Conservation (phyloP, 2,329 filamentous ascomycete species). For the Colletotrichum abscissum region DNA sequence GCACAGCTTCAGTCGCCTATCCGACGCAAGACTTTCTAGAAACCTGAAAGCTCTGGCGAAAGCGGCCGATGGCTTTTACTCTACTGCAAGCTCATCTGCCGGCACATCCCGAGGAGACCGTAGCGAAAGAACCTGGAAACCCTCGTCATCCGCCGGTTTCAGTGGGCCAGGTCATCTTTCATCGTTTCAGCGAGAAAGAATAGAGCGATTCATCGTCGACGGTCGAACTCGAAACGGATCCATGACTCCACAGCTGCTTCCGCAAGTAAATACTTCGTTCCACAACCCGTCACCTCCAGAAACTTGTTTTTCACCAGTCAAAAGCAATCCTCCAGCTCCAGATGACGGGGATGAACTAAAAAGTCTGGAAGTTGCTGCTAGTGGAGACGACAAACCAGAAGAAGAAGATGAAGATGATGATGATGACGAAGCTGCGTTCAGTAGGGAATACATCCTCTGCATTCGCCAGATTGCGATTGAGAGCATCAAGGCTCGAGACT, state of each 20-base stretch:
- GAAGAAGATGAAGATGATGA: background rate
- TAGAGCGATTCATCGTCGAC: conserved; percentile 33
- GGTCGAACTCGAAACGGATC: background rate
- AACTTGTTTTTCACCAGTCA: background rate
- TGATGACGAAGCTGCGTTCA: background rate
- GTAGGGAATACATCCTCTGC: conserved; percentile 30
- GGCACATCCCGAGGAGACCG: conserved; percentile 31
- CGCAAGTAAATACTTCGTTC: background rate
- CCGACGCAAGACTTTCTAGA: conserved; percentile 29
- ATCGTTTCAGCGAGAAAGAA: conserved; percentile 32
- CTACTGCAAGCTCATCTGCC: conserved; percentile 39
- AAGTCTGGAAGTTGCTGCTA: conserved; percentile 7
- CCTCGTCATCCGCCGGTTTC: conserved; percentile 6
- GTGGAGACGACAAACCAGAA: background rate
- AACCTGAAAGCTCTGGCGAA: conserved; percentile 40
- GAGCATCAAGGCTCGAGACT: conserved; percentile 40
- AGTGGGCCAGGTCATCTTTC: conserved; percentile 35
- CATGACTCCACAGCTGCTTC: background rate
- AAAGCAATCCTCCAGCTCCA: background rate
- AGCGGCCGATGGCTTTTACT: conserved; percentile 41
- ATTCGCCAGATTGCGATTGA: conserved; percentile 40
- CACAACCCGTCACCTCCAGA: background rate
- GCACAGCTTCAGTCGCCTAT: background rate
- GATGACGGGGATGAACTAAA: background rate
- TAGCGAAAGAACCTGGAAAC: conserved; percentile 16